Conservation (phyloP, 352 stramenopile species). For the Phytophthora rubi region DNA sequence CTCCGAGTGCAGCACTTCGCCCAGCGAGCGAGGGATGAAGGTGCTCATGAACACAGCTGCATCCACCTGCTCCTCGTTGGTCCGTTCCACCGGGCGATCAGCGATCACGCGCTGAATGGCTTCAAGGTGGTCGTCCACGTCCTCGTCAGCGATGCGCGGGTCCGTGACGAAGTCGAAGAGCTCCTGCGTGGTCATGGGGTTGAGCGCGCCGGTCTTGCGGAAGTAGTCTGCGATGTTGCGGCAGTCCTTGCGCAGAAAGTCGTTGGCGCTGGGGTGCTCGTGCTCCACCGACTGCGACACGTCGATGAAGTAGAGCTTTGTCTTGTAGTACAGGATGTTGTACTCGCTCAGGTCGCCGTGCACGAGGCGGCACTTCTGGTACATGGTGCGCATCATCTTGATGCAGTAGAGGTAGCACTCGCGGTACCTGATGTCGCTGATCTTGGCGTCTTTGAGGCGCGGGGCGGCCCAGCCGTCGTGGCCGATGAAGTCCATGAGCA, state of each 20-base stretch:
- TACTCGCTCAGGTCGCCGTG: constrained; percentile 99
- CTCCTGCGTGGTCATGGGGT: constrained; percentile 95
- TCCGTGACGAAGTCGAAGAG: constrained; percentile 97
- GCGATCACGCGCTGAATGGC: constrained; percentile 90
- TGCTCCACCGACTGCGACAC: constrained; percentile 98
- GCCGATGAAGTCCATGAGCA: constrained; percentile 99
- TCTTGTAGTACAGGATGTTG: constrained; percentile 99
- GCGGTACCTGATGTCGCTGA: constrained; percentile 92
- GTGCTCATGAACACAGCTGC: constrained; percentile 95
- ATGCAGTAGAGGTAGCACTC: constrained; percentile 96
- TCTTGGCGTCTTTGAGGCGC: constrained; percentile 94
- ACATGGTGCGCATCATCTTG: constrained; percentile 98
- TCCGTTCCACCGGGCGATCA: constrained; percentile 58
- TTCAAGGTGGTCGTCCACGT: constrained; percentile 90
- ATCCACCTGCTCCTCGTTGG: constrained; percentile 89
- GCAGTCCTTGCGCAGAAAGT: constrained; percentile 99
- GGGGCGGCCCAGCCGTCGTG: constrained; percentile 95
- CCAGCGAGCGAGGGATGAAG: constrained; percentile 95
- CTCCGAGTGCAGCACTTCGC: constrained; percentile 92
- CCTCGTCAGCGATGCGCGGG: constrained; percentile 66
- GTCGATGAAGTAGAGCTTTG: constrained; percentile 98
- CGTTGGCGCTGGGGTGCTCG: constrained; percentile 96
- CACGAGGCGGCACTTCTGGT: constrained; percentile 95
- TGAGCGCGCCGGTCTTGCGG: constrained; percentile 86
- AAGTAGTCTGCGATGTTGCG: constrained; percentile 99